Evolutionary conservation across 2,329 filamentous ascomycete genomes (phyloP).

Genomic region (Penicillium sp.): DNA sequence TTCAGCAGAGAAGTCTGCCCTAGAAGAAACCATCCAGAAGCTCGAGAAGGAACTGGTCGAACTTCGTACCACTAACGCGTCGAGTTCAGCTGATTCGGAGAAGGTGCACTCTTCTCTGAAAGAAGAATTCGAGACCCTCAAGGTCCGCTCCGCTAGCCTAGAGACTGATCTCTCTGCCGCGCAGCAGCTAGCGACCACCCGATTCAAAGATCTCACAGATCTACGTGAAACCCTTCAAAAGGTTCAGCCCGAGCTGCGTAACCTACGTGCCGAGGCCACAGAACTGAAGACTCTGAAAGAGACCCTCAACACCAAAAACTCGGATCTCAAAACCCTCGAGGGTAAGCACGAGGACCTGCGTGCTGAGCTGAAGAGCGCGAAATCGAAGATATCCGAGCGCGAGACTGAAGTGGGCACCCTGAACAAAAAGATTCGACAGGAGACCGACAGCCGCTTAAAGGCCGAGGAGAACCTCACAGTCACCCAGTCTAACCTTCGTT

Average conservation of each 20-base stretch:
- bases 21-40: constrained; percentile 65
- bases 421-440: constrained; percentile 75
- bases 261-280: constrained; percentile 72
- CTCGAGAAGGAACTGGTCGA: constrained; percentile 71
- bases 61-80: constrained; percentile 51
- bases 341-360: constrained; percentile 79
- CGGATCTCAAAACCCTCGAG: constrained; percentile 74
- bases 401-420: constrained; percentile 76
- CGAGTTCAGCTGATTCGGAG: constrained; percentile 50
- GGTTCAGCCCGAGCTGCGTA: constrained; percentile 81
- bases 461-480: constrained; percentile 78
- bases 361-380: constrained; percentile 69
- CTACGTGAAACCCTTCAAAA: constrained; percentile 79
- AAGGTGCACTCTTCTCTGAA: constrained; percentile 58
- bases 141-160: constrained; percentile 66
- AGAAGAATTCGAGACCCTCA: constrained; percentile 70
- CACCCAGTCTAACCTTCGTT: constrained; percentile 74
- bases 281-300: constrained; percentile 74
- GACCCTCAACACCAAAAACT: constrained; percentile 64
- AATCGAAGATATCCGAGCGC: constrained; percentile 70
- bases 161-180: constrained; percentile 84
- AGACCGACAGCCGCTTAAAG: constrained; percentile 69
- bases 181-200: constrained; percentile 79
- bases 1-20: constrained; percentile 64
- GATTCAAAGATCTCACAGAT: constrained; percentile 86